phyloP scores from a whole-genome alignment of 805 yeast genomes.

The Yamadazyma sp. region DNA sequence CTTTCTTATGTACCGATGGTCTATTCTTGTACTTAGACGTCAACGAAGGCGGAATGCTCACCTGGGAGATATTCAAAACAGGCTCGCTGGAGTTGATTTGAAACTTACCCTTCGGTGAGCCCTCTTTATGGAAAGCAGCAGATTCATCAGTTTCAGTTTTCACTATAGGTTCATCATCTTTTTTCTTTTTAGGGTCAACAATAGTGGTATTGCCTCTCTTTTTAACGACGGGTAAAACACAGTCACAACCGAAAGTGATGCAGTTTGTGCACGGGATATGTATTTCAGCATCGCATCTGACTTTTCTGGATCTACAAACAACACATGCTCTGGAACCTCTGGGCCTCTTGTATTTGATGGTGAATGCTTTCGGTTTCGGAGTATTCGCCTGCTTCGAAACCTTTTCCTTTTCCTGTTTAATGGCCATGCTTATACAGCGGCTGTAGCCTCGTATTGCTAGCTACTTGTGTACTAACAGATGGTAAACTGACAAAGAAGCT shows the following conservation, averaged over 20 bases:
- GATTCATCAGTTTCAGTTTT: conserved; percentile 5
- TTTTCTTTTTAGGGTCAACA: conserved; percentile 9
- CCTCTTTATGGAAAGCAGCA: conserved; percentile 3
- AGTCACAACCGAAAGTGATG: conserved; percentile 68
- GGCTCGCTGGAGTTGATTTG: conserved; percentile 30
- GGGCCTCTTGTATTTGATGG: conserved; percentile 50
- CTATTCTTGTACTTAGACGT: conserved; percentile 41
- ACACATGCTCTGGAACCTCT: conserved; percentile 73
- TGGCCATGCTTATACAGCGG: too few relatives aligned
- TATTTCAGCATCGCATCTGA: conserved; percentile 71
- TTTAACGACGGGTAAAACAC: conserved; percentile 62
- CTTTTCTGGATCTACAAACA: conserved; percentile 77
- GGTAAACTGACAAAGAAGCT: too few relatives aligned
- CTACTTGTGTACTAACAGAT: too few relatives aligned
- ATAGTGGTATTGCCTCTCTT: conserved; percentile 34
- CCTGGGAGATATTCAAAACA: conserved; percentile 41
- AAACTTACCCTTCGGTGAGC: conserved; percentile 8
- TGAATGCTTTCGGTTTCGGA: conserved; percentile 42
- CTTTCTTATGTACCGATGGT: conserved; percentile 38
- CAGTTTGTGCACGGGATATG: conserved; percentile 57
- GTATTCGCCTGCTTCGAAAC: conserved; percentile 15
- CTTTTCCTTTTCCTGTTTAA: conserved; percentile 13
- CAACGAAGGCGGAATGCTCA: conserved; percentile 44
- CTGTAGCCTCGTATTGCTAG: too few relatives aligned
- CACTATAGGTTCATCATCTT: conserved; percentile 3